Evolutionary conservation across 176 grass and related monocot species (phyloP).

Genomic region (Aegilops bicornis): DNA sequence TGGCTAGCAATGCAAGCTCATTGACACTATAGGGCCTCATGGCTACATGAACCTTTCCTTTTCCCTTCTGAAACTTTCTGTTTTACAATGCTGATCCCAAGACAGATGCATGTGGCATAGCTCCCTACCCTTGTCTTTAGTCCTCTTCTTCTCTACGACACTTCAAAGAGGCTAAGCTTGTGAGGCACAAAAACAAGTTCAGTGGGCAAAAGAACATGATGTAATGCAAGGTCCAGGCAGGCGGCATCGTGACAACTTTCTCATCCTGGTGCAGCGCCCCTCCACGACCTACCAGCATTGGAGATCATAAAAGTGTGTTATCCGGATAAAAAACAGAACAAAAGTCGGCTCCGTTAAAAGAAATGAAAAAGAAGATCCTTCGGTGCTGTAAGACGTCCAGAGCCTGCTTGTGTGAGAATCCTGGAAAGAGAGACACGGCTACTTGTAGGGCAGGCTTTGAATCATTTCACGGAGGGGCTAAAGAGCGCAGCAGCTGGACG

Average conservation of each 20-base stretch:
- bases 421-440: conserved; percentile 64
- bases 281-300: conserved; percentile 25
- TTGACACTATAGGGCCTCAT: conserved; percentile 54
- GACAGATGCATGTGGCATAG: conserved; percentile 38
- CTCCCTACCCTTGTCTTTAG: conserved; percentile 32
- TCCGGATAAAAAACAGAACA: conserved; percentile 30
- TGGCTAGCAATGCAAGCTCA: conserved; percentile 57
- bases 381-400: conserved; percentile 54
- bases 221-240: conserved; percentile 14
- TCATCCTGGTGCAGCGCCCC: conserved; percentile 21
- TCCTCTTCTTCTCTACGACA: conserved; percentile 38
- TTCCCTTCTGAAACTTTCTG: conserved; percentile 35
- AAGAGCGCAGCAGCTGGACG: conserved; percentile 37
- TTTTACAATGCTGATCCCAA: conserved; percentile 69
- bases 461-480: conserved; percentile 75
- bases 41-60: conserved; percentile 54
- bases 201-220: conserved; percentile 43
- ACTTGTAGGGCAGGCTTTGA: conserved; percentile 90
- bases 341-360: conserved; percentile 38
- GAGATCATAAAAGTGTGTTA: conserved; percentile 44
- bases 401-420: conserved; percentile 70
- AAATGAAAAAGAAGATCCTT: conserved; percentile 47
- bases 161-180: conserved; percentile 50
- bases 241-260: conserved; percentile 33
- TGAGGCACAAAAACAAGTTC: conserved; percentile 56